Base-by-base conservation (phyloP, 371 early-diverging fungal genomes). In the Haplosporangium sp. region DNA sequence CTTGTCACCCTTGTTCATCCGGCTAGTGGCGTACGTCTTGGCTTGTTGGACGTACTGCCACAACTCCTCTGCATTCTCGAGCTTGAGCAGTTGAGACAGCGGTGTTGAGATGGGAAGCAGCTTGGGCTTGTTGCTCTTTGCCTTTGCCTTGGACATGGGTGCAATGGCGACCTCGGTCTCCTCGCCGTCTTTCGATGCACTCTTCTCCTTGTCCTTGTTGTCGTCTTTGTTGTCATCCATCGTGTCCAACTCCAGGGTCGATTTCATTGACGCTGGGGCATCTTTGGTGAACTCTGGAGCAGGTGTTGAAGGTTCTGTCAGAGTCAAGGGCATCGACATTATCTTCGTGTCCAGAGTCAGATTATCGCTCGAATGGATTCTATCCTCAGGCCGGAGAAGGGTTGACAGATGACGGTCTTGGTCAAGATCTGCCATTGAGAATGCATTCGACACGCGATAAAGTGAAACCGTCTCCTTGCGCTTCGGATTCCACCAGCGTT, bases 1-100 rank as follows among this genome's bases (percentile, higher is more conserved):
- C 65, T 77, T 77, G 55, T 77, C 77, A 18, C 77, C 77, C 63
- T 77, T 77, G 61, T 72, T 77, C 77, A 77, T 77, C 13, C 72
- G 71, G 12, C 64, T 64, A 23, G 72, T 61, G 0, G 77, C 77
- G 52, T 77, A 77, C 36, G 67, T 71, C 68, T 77, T 77, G 51
- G 77, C 77, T 56, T 77, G 77, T 16, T 71, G 72, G 18, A 77
- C 72, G 57, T 77, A 77, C n/a, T 43, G 62, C 77, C 77, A 77
- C n/a, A 77, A 57, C 12, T 77, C 72, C 58, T 77, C 79, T 14
- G 79, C 58, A 53, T 53, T 67, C 21, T 71, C 55, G 37, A 77
- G 36, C 59, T 72, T 70, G 59, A 77, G 79, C 38, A 77, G 46
- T 14, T 72, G 68, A 1, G 60, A 36, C 53, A 77, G 42, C 13